phyloP scores from a whole-genome alignment of 1,284 basidiomycete genomes.

The Trametes hirsuta region DNA sequence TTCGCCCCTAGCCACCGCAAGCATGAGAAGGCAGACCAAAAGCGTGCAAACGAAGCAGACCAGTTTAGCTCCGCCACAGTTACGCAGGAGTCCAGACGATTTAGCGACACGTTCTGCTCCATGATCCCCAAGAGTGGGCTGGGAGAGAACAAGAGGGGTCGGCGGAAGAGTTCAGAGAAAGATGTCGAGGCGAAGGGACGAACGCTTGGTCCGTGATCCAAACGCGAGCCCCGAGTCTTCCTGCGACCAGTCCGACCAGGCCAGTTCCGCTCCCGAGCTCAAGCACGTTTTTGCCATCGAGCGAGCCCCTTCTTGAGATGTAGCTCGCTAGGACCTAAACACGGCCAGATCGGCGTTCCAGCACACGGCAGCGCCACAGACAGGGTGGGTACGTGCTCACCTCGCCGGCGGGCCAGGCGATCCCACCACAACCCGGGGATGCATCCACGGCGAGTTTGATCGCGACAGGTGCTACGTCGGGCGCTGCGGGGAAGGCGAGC shows the following conservation, averaged over 20 bases:
- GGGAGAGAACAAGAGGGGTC: not conserved
- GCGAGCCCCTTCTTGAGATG: constrained; percentile 59
- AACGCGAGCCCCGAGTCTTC: constrained; percentile 63
- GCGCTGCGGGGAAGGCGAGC: constrained; percentile 46
- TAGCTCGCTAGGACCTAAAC: constrained; percentile 77
- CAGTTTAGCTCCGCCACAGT: constrained; percentile 78
- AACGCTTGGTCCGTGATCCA: constrained; percentile 92
- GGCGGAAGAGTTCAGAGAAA: constrained; percentile 1
- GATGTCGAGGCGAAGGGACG: constrained; percentile 38
- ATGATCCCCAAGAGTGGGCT: constrained; percentile 81
- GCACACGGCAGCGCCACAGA: constrained; percentile 4
- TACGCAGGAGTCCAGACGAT: constrained; percentile 56
- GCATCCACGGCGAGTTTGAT: constrained; percentile 72
- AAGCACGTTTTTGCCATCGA: constrained; percentile 63
- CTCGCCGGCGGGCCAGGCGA: constrained; percentile 93
- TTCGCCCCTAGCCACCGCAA: constrained; percentile 52
- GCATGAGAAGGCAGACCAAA: constrained; percentile 9
- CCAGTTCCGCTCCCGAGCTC: constrained; percentile 93
- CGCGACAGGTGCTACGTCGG: constrained; percentile 32
- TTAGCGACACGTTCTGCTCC: constrained; percentile 68
- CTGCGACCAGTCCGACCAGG: constrained; percentile 85
- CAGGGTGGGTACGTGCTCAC: constrained; percentile 47
- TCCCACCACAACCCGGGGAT: constrained; percentile 86
- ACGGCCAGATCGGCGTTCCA: constrained; percentile 2
- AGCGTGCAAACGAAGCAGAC: constrained; percentile 41